Percentiles rank a stretch among this genome's conserved stretches.
These are phyloP conservation scores for Scheffersomyces insectosa DNA, from an alignment of 1,139 yeast genomes.

Conservation along the genomic window DNA sequence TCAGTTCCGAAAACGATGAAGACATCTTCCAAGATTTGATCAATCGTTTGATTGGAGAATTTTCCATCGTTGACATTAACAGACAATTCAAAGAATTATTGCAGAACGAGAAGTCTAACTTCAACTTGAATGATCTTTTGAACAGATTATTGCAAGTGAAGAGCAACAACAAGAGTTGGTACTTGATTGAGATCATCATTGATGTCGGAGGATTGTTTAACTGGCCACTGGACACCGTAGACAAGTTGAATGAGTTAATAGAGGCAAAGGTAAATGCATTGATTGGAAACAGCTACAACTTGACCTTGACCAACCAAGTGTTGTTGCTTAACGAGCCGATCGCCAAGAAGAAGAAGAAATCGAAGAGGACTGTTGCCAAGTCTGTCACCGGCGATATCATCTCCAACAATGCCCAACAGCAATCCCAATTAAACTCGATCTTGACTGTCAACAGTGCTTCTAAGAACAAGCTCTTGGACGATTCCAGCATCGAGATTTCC, in stretches of 20 bases:
- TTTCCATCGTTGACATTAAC: slow-evolving; percentile 50
- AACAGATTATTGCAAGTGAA: slow-evolving; percentile 28
- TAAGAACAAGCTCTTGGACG: slow-evolving; percentile 26
- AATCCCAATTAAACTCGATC: slow-evolving; percentile 38
- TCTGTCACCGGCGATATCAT: slow-evolving; percentile 18
- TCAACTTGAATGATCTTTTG: slow-evolving; percentile 44
- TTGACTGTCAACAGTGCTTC: slow-evolving; percentile 36
- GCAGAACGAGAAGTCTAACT: slow-evolving; percentile 18
- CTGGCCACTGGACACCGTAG: slow-evolving; percentile 53
- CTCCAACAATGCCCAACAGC: slow-evolving; percentile 20
- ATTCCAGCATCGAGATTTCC: slow-evolving; percentile 31
- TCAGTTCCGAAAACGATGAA: slow-evolving; percentile 27
- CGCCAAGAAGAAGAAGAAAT: slow-evolving; percentile 16
- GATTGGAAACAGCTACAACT: slow-evolving; percentile 51
- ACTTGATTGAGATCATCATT: slow-evolving; percentile 58
- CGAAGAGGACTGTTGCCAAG: slow-evolving; percentile 12
- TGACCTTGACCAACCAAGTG: slow-evolving; percentile 58
- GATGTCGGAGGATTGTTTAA: slow-evolving; percentile 75
- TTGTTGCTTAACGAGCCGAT: slow-evolving; percentile 27
- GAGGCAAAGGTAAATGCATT: slow-evolving; percentile 51
- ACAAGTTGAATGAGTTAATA: slow-evolving; percentile 44
- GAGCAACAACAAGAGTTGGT: slow-evolving; percentile 50
- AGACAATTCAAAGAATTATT: slow-evolving; percentile 24
- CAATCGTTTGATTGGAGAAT: slow-evolving; percentile 65
- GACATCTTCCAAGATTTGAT: slow-evolving; percentile 68